phyloP scores from a whole-genome alignment of 176 grass and related monocot genomes.

The Themeda triandra region DNA sequence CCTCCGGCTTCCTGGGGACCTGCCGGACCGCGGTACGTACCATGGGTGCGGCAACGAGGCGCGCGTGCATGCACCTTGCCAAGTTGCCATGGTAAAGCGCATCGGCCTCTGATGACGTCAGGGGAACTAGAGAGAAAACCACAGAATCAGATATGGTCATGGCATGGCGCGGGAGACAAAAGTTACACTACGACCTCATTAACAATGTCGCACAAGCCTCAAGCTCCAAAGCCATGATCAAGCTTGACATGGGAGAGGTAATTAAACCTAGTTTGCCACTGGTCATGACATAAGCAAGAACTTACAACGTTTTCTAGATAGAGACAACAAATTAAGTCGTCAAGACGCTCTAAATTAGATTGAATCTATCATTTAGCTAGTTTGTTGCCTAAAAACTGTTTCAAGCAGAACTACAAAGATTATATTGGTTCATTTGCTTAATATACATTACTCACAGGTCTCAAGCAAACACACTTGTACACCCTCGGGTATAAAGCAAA shows the following conservation, averaged over 20 bases:
- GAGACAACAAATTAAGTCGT: not conserved
- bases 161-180: not conserved
- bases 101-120: not conserved
- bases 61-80: not conserved
- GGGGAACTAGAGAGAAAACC: not conserved
- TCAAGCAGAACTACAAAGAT: not conserved
- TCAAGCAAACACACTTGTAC: not conserved
- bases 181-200: not conserved
- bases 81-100: not conserved
- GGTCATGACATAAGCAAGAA: not conserved
- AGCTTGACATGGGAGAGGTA: not conserved
- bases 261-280: not conserved
- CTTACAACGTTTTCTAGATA: not conserved
- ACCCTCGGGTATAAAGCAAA: no score
- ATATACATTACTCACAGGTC: not conserved
- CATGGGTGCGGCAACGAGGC: not conserved
- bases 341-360: not conserved
- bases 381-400: not conserved
- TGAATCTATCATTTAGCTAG: not conserved
- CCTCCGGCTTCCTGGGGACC: not conserved
- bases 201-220: not conserved
- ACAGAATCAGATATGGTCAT: not conserved
- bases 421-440: not conserved
- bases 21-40: not conserved
- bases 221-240: not conserved